A percentile compares a stretch with the other conserved stretches of the same genome.
phyloP scores from a whole-genome alignment of 164 flowering plant species.

The Magnolia officinalis region DNA sequence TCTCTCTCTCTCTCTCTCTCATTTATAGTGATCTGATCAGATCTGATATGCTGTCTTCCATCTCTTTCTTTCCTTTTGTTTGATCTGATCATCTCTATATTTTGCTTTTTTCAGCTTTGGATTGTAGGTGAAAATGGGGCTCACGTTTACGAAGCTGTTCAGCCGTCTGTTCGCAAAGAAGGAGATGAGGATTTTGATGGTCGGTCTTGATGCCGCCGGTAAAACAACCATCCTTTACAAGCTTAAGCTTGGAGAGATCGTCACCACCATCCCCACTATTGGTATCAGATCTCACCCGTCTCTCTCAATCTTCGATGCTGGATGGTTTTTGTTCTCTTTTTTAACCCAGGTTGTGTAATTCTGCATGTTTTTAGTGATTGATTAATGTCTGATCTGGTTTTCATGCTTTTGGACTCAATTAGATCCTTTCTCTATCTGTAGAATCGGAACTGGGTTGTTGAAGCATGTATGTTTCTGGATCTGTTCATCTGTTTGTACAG shows the following conservation, averaged over 20 bases:
- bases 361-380: not conserved
- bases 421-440: not conserved
- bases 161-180: slow-evolving; percentile 23
- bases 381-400: not conserved
- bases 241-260: slow-evolving; percentile 24
- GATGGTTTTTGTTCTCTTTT: not conserved
- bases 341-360: not conserved
- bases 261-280: slow-evolving; percentile 23
- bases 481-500: too few species aligned
- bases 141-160: slow-evolving; percentile 21
- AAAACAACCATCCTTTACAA: slow-evolving; percentile 26
- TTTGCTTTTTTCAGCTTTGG: not conserved
- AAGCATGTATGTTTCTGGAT: too few species aligned
- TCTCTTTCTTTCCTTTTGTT: not conserved
- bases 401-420: not conserved
- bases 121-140: slow-evolving; percentile 18
- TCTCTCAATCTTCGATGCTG: not conserved
- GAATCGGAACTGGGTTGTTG: not conserved
- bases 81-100: too few species aligned
- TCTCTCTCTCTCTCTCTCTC: not conserved
- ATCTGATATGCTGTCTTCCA: not conserved
- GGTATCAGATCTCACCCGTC: slow-evolving; percentile 1
- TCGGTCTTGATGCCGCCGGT: slow-evolving; percentile 25
- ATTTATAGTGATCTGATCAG: slow-evolving; percentile 4
- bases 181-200: slow-evolving; percentile 25